Base-by-base conservation (phyloP, 1,284 basidiomycete genomes). In the Mycena sp. region DNA sequence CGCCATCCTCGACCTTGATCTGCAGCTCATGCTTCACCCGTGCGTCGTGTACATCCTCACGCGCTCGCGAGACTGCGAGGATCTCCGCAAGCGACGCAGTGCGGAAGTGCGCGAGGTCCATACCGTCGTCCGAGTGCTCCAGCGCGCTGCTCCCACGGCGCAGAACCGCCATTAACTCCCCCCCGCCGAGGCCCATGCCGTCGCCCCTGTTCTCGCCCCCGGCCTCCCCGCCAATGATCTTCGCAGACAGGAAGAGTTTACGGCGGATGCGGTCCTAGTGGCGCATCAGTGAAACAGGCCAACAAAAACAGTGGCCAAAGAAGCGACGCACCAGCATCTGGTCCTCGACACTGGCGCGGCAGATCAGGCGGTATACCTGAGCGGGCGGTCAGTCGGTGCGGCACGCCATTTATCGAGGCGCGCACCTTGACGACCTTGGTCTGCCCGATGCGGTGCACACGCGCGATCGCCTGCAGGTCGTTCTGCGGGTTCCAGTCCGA, bases 381-480 rank as follows among this genome's bases (percentile, higher is more conserved):
- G n/a, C n/a, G 38, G 17, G 4, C 29, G 21, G 30, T 56, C 21
- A 44, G 40, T 50, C 12, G 14, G 7, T 9, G 19, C 40, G n/a
- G 16, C 12, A 41, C 6, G 9, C 26, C 17, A 4, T 4, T 6
- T 6, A 14, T 45, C 1, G 11, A 23, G 11, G 14, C 21, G n/a
- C n/a, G n/a, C 66, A 94, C 93, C 77, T 89, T 93, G 72, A 96
- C 93, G 64, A 86, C 84, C 62, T 89, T 88, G 58, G 89, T 94
- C 77, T 95, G 88, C 6, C 93, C 90, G 52, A 94, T 92, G 23
- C 92, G 86, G 73, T 94, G 92, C 0, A 91, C 91, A 43, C 92
- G 83, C 19, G 93, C 94, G 77, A 95, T 94, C 2, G 94, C 94
- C 76, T 96, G 94, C 17, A 95, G 77, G 73, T 96, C 94, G 73